Evolutionary conservation across 140 eudicot genomes (phyloP), one percentile per base, ranked within the genome.

Genomic region (Flaveria floridana): DNA sequence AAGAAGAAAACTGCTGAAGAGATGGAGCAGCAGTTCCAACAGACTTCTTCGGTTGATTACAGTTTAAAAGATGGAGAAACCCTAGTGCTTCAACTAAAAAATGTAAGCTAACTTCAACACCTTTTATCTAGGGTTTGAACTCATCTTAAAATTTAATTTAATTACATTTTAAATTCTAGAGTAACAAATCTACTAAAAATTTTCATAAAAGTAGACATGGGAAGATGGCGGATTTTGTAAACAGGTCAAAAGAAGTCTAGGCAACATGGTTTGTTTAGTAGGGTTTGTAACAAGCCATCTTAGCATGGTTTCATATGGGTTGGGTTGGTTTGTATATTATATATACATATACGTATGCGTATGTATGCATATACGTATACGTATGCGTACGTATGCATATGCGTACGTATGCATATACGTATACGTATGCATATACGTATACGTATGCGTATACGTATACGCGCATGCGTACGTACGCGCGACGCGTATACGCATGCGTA

Each of bases 1-100:
- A 94, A 94, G 84, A 94, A 94, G 89, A 88, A 90, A 86, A 87
- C 97, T 19, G 99, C 99, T 0, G 97, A 94, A 85, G 99, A 90
- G 83, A 94, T 94, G 99, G 99, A 94, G 83, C 96, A 94, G 56
- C 96, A 94, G 25, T 85, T 75, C 85, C 99, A 88, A 51, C 82
- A 88, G 4, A 83, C 86, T 56, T 92, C 96, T n/a, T 80, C 96
- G 9, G 87, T 86, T 62, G 99, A 94, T 76, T 94, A 94, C 88
- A 94, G 99, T 80, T 76, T 94, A 76, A 94, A 94, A 82, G 99
- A 94, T 47, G 99, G 99, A 56, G 92, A 94, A 79, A 94, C 99
- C 56, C 63, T 94, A 6, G 96, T 88, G 21, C 97, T 94, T 81
- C 96, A 90, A 70, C 58, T 94, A 16, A 94, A 94, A 48, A 90